Evolutionary conservation across 2,329 filamentous ascomycete species (phyloP).

Genomic region (Aspergillus piperis): DNA sequence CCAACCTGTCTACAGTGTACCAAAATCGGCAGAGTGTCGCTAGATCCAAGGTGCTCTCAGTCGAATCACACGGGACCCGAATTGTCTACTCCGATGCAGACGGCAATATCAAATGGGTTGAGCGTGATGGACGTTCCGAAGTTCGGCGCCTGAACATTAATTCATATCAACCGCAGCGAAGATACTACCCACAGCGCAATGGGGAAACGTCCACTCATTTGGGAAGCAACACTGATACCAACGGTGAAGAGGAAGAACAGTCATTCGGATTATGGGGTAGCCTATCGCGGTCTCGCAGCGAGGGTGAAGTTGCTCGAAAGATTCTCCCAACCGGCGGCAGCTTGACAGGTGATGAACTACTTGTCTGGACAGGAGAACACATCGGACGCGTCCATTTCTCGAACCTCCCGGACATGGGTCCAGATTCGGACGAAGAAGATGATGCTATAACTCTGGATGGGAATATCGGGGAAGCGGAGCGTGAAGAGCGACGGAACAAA

Average conservation of each 20-base stretch:
- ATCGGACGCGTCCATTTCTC: slow-evolving; percentile 72
- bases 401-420: slow-evolving; percentile 36
- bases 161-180: slow-evolving; percentile 29
- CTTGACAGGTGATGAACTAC: slow-evolving; percentile 63
- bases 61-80: slow-evolving; percentile 76
- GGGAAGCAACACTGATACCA: background rate
- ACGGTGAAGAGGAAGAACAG: slow-evolving; percentile 36
- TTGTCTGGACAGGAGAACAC: slow-evolving; percentile 87
- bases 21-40: slow-evolving; percentile 84
- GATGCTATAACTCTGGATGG: slow-evolving; percentile 32
- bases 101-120: slow-evolving; percentile 85
- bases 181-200: slow-evolving; percentile 8
- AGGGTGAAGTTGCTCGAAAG: slow-evolving; percentile 75
- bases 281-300: slow-evolving; percentile 56
- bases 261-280: slow-evolving; percentile 59
- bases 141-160: slow-evolving; percentile 62
- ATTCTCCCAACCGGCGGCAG: slow-evolving; percentile 63
- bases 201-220: background rate
- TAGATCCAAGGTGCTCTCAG: slow-evolving; percentile 76
- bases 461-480: slow-evolving; percentile 29
- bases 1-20: slow-evolving; percentile 44
- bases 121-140: slow-evolving; percentile 69
- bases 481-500: slow-evolving; percentile 33
- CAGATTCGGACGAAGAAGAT: slow-evolving; percentile 42
- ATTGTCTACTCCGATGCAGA: slow-evolving; percentile 82